Conservation (phyloP, 768 basidiomycete genomes). For the Lactarius sanguifluus region DNA sequence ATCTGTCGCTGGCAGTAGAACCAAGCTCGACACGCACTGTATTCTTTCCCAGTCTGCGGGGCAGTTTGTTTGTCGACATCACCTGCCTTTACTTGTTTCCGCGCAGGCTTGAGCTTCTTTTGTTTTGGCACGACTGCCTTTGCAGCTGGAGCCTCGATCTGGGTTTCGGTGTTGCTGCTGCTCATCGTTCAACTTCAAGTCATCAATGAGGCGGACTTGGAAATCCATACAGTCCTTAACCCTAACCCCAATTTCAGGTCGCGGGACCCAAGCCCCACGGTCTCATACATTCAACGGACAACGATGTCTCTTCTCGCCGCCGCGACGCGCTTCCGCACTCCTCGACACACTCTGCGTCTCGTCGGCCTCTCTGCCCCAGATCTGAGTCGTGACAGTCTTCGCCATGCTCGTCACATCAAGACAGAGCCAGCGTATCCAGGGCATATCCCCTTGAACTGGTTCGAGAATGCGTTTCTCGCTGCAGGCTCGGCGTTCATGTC, state of each 20-base stretch:
- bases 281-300: neutral
- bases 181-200: slow-evolving; percentile 18
- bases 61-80: slow-evolving; percentile 88
- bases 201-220: neutral
- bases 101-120: slow-evolving; percentile 86
- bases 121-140: slow-evolving; percentile 32
- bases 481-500: slow-evolving; percentile 84
- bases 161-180: slow-evolving; percentile 22
- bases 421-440: slow-evolving; percentile 61
- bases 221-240: neutral
- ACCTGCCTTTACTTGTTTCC: slow-evolving; percentile 89
- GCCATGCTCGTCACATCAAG: slow-evolving; percentile 24
- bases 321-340: slow-evolving; percentile 7
- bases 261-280: neutral
- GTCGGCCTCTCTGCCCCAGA: neutral
- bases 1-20: neutral
- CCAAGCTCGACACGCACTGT: slow-evolving; percentile 61
- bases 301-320: slow-evolving; percentile 22
- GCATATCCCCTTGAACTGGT: slow-evolving; percentile 75
- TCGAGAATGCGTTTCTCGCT: slow-evolving; percentile 84
- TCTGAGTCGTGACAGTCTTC: neutral
- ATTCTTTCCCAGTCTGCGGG: slow-evolving; percentile 92
- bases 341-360: slow-evolving; percentile 1
- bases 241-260: slow-evolving; percentile 23
- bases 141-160: slow-evolving; percentile 9